These are phyloP conservation scores for Nitzschia palea DNA, from an alignment of 108 stramenopile species.

Conservation along the genomic window DNA sequence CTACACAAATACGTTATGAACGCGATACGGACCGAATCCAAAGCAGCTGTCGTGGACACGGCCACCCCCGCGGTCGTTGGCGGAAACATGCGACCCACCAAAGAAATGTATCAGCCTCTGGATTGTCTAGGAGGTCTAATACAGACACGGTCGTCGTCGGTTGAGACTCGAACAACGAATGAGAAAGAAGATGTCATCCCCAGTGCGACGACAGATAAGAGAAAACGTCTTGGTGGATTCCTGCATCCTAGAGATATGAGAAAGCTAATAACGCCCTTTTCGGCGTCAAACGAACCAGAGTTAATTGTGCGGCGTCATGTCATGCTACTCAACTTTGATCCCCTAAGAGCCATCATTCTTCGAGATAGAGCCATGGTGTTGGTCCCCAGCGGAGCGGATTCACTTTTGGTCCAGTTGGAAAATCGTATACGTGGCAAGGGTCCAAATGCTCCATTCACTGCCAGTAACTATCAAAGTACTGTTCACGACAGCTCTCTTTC, in stretches of 20 bases:
- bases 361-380: conserved; percentile 79
- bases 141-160: neutral
- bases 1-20: conserved; percentile 68
- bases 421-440: conserved; percentile 44
- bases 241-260: conserved; percentile 92
- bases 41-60: neutral
- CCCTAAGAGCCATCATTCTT: conserved; percentile 78
- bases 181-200: neutral
- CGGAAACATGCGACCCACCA: neutral
- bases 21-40: conserved; percentile 29
- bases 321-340: conserved; percentile 87
- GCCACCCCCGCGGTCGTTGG: neutral
- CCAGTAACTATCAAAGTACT: too few relatives aligned
- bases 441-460: neutral
- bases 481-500: neutral
- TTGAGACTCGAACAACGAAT: neutral
- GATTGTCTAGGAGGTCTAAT: neutral
- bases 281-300: conserved; percentile 81
- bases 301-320: conserved; percentile 87
- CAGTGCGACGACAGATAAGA: conserved; percentile 40
- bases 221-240: conserved; percentile 78
- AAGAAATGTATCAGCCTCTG: neutral
- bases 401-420: conserved; percentile 68
- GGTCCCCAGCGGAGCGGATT: conserved; percentile 88
- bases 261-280: conserved; percentile 86